A percentile compares a stretch with the other conserved stretches of the same genome.
These are phyloP conservation scores for Candolleomyces eurysporus DNA, from an alignment of 768 basidiomycete genomes.

Conservation along the genomic window DNA sequence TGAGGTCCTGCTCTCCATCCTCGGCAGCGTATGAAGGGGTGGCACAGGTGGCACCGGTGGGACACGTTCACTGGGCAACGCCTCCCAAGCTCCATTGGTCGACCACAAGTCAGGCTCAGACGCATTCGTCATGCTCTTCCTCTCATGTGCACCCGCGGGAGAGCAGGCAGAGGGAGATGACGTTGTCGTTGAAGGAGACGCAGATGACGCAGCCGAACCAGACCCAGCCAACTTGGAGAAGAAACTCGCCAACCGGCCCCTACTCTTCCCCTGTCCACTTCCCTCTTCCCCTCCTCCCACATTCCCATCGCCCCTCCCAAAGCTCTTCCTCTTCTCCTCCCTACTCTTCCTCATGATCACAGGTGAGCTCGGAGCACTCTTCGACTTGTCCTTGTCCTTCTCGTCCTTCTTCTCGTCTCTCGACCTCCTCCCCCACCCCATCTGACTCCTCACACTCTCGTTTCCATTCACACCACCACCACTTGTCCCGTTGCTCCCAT, in stretches of 20 bases:
- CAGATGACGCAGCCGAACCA: background rate
- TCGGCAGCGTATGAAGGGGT: background rate
- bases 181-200: background rate
- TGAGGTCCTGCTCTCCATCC: background rate
- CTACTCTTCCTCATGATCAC: background rate
- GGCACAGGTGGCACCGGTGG: slow-evolving; percentile 7
- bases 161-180: background rate
- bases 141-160: background rate
- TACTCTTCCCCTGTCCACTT: background rate
- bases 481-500: background rate
- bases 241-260: slow-evolving; percentile 13
- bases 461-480: background rate
- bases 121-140: background rate
- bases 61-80: slow-evolving; percentile 1
- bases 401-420: slow-evolving; percentile 3
- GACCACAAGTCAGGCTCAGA: background rate
- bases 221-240: slow-evolving; percentile 9
- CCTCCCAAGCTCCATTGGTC: background rate
- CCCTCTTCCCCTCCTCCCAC: background rate
- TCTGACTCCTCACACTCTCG: background rate
- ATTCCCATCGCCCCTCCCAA: slow-evolving; percentile 1
- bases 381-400: background rate
- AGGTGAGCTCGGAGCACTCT: slow-evolving; percentile 2
- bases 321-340: slow-evolving; percentile 10
- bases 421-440: background rate